Conservation (phyloP, 192 early-diverging fungal species). For the Umbelopsis sp. region DNA sequence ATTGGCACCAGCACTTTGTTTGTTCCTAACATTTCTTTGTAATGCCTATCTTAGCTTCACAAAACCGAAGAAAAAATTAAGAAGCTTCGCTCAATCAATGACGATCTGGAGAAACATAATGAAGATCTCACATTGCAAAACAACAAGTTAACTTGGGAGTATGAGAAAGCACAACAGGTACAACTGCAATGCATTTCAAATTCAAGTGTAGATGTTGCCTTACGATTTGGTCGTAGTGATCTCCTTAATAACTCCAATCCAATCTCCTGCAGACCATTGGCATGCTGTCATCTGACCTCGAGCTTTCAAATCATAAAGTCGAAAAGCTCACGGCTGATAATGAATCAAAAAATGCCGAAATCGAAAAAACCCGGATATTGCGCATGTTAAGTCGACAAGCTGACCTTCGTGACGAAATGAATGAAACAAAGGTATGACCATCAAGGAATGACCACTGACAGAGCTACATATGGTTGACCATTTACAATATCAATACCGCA, state of each 20-base stretch:
- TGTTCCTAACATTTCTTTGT: background rate
- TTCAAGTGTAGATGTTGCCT: background rate
- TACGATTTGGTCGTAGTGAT: background rate
- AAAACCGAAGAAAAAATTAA: conserved; percentile 17
- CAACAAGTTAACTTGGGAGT: conserved; percentile 19
- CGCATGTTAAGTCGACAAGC: conserved; percentile 30
- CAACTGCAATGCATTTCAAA: background rate
- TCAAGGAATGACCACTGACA: background rate
- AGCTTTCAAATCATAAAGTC: conserved; percentile 24
- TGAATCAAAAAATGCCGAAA: conserved; percentile 26
- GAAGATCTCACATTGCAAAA: conserved; percentile 21
- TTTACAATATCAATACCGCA: background rate
- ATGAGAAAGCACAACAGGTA: conserved; percentile 35
- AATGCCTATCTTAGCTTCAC: background rate
- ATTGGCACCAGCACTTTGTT: background rate
- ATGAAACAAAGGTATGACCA: conserved; percentile 18
- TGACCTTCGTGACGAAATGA: conserved; percentile 27
- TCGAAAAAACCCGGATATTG: conserved; percentile 33
- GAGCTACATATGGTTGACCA: background rate
- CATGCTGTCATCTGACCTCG: conserved; percentile 28
- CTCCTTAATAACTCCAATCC: background rate
- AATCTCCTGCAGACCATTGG: conserved; percentile 20
- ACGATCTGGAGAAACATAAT: conserved; percentile 17
- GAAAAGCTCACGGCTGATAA: conserved; percentile 27
- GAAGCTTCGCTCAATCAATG: background rate